Base-by-base conservation (phyloP, 2,329 filamentous ascomycete genomes). In the Boeremia lycopersici region DNA sequence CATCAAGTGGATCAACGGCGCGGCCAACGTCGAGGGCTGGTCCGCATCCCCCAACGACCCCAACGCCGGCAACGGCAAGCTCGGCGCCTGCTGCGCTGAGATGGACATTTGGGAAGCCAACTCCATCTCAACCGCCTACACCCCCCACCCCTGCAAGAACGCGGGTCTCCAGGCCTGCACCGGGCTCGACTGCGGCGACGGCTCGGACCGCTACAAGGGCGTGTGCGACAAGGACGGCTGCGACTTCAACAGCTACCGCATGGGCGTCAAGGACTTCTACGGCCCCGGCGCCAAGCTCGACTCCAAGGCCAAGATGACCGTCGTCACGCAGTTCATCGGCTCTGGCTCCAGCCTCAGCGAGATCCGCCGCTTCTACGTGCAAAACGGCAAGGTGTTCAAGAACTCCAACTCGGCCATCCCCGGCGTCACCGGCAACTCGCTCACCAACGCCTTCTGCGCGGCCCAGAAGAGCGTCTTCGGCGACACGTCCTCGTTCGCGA, bases 91-190 rank as follows among this genome's bases (percentile, higher is more conserved):
- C 82, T 89, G 86, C 73, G 76, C 82, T 38, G 87, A 89, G 74
- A 86, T 89, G 82, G 86, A 89, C 64, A 80, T 87, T 73, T 89
- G 86, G 86, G 86, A 89, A 76, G 86, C 86, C 63, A 89, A 89
- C 80, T 81, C 78, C 62, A 82, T 87, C 68, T 82, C 86, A 17
- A 83, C 81, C 13, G 87, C 87, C 47, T 81, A 81, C 68, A 89
- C 87, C 6, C 85, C 87, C 15, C 87, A 90, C 72, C 81, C 85
- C 38, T 89, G 87, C 79, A 76, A 74, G 50, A 76, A 70, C 54
- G 72, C 77, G 39, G 80, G 78, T 45, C 80, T 83, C 63, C 71
- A 72, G 49, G 77, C 80, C 51, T 88, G 86, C 78, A 69, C 70
- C 0, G 85, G 81, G 53, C 79, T 44, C 13, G 48, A 50, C 34